Conservation (phyloP, 1,139 yeast genomes). For the Debaryomycetaceae sp. region DNA sequence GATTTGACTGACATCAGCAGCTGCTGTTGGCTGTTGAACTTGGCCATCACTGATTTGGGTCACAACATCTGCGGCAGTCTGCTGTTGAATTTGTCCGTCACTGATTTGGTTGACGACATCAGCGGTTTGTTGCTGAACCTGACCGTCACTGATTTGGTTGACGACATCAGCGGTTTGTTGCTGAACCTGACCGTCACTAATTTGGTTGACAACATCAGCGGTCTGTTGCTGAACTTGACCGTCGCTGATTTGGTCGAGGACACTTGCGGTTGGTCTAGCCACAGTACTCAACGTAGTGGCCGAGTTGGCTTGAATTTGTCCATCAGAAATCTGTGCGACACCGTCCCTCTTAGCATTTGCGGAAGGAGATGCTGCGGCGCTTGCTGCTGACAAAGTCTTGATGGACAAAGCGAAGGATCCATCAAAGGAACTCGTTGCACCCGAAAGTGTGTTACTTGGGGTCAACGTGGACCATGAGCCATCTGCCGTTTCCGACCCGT, state of each 20-base stretch:
- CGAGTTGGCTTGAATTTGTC: constrained; percentile 34
- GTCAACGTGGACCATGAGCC: constrained; percentile 24
- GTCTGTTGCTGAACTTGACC: constrained; percentile 31
- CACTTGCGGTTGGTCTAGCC: constrained; percentile 18
- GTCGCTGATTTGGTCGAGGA: constrained; percentile 35
- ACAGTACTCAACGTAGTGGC: constrained; percentile 21
- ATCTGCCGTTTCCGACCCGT: constrained; percentile 15
- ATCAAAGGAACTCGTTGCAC: constrained; percentile 19
- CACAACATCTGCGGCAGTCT: constrained; percentile 15
- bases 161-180: constrained; percentile 22
- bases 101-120: constrained; percentile 20
- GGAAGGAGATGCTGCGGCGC: constrained; percentile 7
- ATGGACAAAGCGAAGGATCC: constrained; percentile 28
- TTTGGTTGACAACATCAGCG: constrained; percentile 17
- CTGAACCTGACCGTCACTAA: constrained; percentile 26
- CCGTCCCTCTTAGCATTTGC: constrained; percentile 9
- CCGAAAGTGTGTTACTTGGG: constrained; percentile 18
- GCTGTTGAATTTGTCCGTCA: constrained; percentile 33
- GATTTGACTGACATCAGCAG: constrained; percentile 19
- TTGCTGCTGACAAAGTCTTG: constrained; percentile 12
- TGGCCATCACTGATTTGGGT: constrained; percentile 23
- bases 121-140: constrained; percentile 23
- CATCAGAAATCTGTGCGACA: constrained; percentile 45
- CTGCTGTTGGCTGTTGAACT: constrained; percentile 22
- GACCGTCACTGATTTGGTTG: constrained; percentile 34